These are phyloP conservation scores for Cyclotella kingstonii DNA, from an alignment of 108 stramenopile species.

Conservation along the genomic window DNA sequence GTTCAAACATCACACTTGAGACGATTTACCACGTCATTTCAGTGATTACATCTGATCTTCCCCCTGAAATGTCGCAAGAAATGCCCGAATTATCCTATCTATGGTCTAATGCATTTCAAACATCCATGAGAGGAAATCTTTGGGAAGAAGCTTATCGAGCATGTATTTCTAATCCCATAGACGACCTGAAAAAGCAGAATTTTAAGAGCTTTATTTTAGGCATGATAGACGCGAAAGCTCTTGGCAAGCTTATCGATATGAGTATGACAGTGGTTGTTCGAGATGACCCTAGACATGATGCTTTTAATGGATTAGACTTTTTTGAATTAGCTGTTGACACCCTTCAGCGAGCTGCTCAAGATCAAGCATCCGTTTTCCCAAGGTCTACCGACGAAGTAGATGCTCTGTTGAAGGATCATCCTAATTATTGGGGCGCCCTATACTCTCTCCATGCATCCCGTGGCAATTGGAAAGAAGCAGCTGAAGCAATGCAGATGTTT, in stretches of 20 bases:
- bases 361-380: slow-evolving; percentile 2
- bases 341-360: slow-evolving; percentile 41
- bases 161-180: slow-evolving; percentile 54
- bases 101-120: slow-evolving; percentile 63
- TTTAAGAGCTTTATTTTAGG: slow-evolving; percentile 60
- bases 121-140: slow-evolving; percentile 47
- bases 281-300: slow-evolving; percentile 11
- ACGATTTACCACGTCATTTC: slow-evolving; percentile 32
- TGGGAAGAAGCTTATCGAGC: slow-evolving; percentile 69
- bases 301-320: slow-evolving; percentile 51
- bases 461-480: slow-evolving; percentile 73
- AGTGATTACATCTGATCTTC: slow-evolving; percentile 14
- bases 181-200: slow-evolving; percentile 28
- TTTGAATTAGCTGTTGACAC: slow-evolving; percentile 64
- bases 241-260: slow-evolving; percentile 57
- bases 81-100: slow-evolving; percentile 57
- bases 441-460: slow-evolving; percentile 77
- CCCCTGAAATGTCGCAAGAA: slow-evolving; percentile 4
- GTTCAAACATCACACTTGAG: slow-evolving; percentile 9
- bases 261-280: slow-evolving; percentile 45
- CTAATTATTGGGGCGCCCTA: slow-evolving; percentile 73
- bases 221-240: slow-evolving; percentile 76
- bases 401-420: slow-evolving; percentile 30
- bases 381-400: slow-evolving; percentile 16
- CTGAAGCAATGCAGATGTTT: slow-evolving; percentile 72